Evolutionary conservation across 2,329 filamentous ascomycete genomes (phyloP), one percentile per base, ranked within the genome.

Genomic region (Sporothrix protearum): DNA sequence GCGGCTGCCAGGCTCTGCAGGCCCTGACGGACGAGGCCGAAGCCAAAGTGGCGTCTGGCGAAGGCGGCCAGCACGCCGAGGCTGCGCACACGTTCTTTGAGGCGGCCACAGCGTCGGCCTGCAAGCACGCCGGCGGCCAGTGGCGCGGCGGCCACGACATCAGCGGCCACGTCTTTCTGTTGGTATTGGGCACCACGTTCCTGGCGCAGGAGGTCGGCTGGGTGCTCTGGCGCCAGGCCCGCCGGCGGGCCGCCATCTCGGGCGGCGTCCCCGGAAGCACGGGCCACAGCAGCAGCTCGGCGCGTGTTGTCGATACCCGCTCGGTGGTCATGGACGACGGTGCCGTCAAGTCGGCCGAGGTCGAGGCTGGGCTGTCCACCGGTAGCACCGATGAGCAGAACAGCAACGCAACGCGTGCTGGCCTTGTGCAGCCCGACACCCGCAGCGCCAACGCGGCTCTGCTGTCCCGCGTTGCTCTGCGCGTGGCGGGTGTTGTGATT

Each of bases 121-220:
- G 96, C 79, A 96, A 93, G 82, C 85, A 90, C 3, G 88, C 89
- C 0, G 95, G 95, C 7, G 95, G 96, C 0, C 83, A 85, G 70
- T 99, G 96, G 96, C 88, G 85, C 72, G 96, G 96, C n/a, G 96
- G 96, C 0, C 94, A 98, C 81, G 96, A 99, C 80, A 95, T 99
- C 76, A 96, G 92, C 73, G 96, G 96, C 0, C 96, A 98, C 81
- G 93, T 97, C 3, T 97, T 99, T 78, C 82, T 99, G 82, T 85
- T 99, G 66, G 93, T 96, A 7, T 83, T 97, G 55, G 92, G 93
- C 3, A 95, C 91, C 71, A 89, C 89, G 64, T 92, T 97, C 77
- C 82, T 98, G 69, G 85, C 91, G 80, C 89, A 97, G 77, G 96
- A 98, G 83, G 86, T 94, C 1, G 84, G 77, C 68, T 96, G 83